Base-by-base conservation (phyloP, 2,329 filamentous ascomycete species). In the Sporothrix pseudoabietina region DNA sequence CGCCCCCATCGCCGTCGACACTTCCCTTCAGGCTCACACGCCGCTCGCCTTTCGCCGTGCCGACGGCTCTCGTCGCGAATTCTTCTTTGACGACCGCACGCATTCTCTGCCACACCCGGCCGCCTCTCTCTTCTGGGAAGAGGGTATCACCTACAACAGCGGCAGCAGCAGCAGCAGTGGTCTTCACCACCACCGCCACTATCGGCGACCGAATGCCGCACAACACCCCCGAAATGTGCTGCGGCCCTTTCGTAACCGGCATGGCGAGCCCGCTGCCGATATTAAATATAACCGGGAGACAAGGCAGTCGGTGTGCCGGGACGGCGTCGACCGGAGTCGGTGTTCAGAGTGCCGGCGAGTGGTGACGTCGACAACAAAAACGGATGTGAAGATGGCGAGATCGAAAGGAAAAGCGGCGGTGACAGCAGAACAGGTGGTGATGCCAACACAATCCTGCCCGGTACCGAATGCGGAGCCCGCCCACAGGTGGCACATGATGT, bases 211-310 rank as follows among this genome's bases (percentile, higher is more conserved):
- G 22, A 14, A 12, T 10, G 9, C 26, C 3, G 39, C 14, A 16
- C 52, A 69, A 8, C 72, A 72, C 19, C 75, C 75, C 0, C 74
- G 75, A 19, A 72, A 74, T 52, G 69, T 69, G 22, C 26, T 73
- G 32, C 69, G 75, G 1, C 71, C 54, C 0, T 76, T 71, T 16
- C 75, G 74, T 44, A 35, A 63, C 16, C 41, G 65, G 52, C 35
- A 71, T n/a, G 75, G 75, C 70, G 73, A 76, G 71, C 75, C 75
- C 1, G 72, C 74, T 14, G 14, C 26, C 16, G 9, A 49, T 12
- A 68, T 74, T 1, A 32, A 30, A 3, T 74, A 68, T 22, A 5
- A 72, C 26, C 54, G 61, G 7, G 39, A 47, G 3, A 30, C 54
- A 49, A 70, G 75, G 26, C 72, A 52, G 69, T 61, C 73, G 14